A percentile compares a stretch with the other conserved stretches of the same genome.
Evolutionary conservation across 495 filamentous ascomycete species (phyloP).

Genomic region (Neurospora sp.): DNA sequence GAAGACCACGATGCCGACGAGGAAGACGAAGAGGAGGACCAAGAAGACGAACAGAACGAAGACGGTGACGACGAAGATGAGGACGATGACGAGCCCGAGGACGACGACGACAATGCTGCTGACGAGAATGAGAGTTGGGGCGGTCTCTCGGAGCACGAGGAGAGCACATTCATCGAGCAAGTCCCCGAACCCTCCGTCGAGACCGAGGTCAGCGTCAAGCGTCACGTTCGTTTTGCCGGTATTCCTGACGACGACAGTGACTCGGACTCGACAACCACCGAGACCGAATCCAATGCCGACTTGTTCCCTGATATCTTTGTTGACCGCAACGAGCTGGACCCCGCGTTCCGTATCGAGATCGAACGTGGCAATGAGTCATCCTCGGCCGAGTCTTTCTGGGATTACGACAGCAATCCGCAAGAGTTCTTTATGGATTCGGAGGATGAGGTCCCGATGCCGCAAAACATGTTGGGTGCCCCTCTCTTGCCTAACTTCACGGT

Average conservation of each 20-base stretch:
- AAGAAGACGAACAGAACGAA: constrained; percentile 29
- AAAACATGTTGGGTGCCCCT: background rate
- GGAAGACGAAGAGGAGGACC: constrained; percentile 25
- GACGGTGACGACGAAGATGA: constrained; percentile 29
- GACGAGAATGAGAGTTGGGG: constrained; percentile 48
- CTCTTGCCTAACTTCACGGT: constrained; percentile 6
- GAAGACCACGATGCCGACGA: constrained; percentile 23
- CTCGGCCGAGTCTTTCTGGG: constrained; percentile 36
- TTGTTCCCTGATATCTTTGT: constrained; percentile 65
- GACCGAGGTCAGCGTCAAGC: constrained; percentile 33
- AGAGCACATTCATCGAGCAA: constrained; percentile 32
- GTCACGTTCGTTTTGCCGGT: constrained; percentile 42
- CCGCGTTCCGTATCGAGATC: constrained; percentile 56
- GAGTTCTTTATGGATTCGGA: constrained; percentile 19
- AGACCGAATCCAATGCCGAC: constrained; percentile 34
- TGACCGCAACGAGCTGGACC: constrained; percentile 59
- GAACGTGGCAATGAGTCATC: constrained; percentile 46
- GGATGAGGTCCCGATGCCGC: constrained; percentile 14
- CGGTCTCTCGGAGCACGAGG: constrained; percentile 40
- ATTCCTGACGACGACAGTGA: constrained; percentile 36
- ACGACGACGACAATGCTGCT: constrained; percentile 25
- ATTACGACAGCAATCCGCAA: constrained; percentile 23
- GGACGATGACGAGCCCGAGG: constrained; percentile 14
- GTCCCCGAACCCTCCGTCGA: constrained; percentile 31
- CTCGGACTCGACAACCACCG: constrained; percentile 36